These are phyloP conservation scores for Boletus sp. DNA, from an alignment of 768 basidiomycete species.

Conservation along the genomic window DNA sequence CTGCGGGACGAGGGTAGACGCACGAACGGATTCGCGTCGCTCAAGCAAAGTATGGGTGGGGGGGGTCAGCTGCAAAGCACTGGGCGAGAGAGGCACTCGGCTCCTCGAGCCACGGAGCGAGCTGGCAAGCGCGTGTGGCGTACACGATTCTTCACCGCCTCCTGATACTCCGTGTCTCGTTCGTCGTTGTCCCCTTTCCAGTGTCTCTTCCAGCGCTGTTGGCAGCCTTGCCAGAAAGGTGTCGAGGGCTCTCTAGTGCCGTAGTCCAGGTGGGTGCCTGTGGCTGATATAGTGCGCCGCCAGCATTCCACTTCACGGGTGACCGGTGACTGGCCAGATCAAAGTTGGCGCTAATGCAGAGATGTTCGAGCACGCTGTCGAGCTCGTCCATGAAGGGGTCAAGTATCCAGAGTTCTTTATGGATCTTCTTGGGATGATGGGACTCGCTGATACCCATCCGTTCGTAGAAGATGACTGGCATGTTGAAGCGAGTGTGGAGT, in stretches of 20 bases:
- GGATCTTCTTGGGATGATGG: conserved; percentile 34
- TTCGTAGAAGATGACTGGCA: conserved; percentile 49
- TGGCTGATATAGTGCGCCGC: conserved; percentile 38
- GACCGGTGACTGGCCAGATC: conserved; percentile 52
- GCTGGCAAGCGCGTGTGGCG: conserved; percentile 33
- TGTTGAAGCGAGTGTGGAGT: conserved; percentile 27
- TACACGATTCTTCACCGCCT: conserved; percentile 27
- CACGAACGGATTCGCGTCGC: background rate
- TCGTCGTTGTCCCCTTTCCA: conserved; percentile 33
- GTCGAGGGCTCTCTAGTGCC: no score
- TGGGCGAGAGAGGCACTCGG: conserved; percentile 26
- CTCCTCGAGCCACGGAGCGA: conserved; percentile 36
- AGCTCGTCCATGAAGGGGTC: conserved; percentile 55
- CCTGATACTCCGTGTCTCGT: conserved; percentile 33
- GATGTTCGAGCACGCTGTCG: conserved; percentile 41
- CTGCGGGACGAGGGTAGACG: background rate
- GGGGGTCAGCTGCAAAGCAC: conserved; percentile 25
- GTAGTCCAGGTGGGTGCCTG: conserved; percentile 39
- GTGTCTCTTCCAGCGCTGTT: conserved; percentile 21
- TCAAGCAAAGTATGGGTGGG: conserved; percentile 31
- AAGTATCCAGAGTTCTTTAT: conserved; percentile 39
- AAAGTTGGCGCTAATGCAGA: conserved; percentile 40
- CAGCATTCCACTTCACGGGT: conserved; percentile 59
- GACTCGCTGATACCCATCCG: conserved; percentile 47
- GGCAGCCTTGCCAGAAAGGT: conserved; percentile 28